These are phyloP conservation scores for Rhodamnia rubescens DNA, from an alignment of 345 rosid genomes.

Conservation along the genomic window DNA sequence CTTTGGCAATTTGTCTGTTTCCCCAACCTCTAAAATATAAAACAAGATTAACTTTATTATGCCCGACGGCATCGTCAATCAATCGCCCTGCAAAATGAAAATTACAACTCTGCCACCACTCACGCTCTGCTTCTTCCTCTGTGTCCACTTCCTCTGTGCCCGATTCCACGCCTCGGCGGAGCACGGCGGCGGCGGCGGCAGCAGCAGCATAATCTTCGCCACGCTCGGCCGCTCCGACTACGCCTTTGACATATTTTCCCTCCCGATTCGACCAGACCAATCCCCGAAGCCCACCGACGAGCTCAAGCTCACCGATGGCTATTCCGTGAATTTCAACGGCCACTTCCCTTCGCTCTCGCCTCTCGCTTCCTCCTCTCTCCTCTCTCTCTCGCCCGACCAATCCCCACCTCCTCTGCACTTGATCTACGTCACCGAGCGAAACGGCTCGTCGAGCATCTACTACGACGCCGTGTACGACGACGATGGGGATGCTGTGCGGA, in stretches of 20 bases:
- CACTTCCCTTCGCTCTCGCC: conserved; percentile 56
- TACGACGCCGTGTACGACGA: conserved; percentile 35
- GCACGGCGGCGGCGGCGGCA: conserved; percentile 1
- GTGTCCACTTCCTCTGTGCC: neutral
- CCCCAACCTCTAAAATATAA: neutral
- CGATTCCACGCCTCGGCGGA: neutral
- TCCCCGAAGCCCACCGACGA: conserved; percentile 26
- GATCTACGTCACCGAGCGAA: conserved; percentile 69
- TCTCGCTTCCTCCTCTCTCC: conserved; percentile 6
- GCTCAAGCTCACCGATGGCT: conserved; percentile 58
- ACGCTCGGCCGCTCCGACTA: conserved; percentile 54
- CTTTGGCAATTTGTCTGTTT: neutral
- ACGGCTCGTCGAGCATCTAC: conserved; percentile 48
- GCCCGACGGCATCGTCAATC: neutral
- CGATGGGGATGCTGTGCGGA: neutral
- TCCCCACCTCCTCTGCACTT: conserved; percentile 8
- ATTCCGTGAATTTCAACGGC: conserved; percentile 74
- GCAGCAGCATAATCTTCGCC: conserved; percentile 54
- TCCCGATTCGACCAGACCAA: conserved; percentile 15
- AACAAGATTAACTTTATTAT: neutral
- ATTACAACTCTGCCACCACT: neutral
- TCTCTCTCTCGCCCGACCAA: conserved; percentile 19
- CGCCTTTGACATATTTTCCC: conserved; percentile 61
- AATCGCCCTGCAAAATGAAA: neutral
- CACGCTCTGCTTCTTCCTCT: neutral